These are phyloP conservation scores for Suhomyces faveliae DNA, from an alignment of 805 yeast genomes.

Conservation along the genomic window DNA sequence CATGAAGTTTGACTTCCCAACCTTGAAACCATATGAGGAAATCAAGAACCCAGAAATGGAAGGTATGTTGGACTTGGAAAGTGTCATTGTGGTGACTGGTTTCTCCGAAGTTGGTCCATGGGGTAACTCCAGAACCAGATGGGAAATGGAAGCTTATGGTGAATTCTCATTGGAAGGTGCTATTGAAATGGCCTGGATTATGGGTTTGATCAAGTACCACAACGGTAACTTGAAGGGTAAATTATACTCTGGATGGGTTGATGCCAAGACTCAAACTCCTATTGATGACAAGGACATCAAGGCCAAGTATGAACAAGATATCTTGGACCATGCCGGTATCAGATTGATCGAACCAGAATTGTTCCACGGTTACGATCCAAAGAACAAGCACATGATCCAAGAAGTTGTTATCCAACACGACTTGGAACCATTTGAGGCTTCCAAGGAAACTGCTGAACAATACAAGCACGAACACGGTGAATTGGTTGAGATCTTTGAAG, in stretches of 20 bases:
- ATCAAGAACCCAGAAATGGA: slow-evolving; percentile 79
- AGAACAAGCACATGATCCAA: slow-evolving; percentile 88
- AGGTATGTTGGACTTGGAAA: slow-evolving; percentile 89
- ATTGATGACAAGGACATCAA: slow-evolving; percentile 95
- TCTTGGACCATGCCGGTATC: slow-evolving; percentile 92
- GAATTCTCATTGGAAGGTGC: slow-evolving; percentile 96
- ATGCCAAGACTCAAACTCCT: slow-evolving; percentile 86
- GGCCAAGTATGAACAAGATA: slow-evolving; percentile 83
- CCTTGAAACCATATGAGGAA: slow-evolving; percentile 71
- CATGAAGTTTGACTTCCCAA: slow-evolving; percentile 91
- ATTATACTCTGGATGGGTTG: slow-evolving; percentile 97
- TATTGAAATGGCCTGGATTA: slow-evolving; percentile 99
- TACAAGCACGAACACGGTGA: slow-evolving; percentile 94
- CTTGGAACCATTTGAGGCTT: slow-evolving; percentile 91
- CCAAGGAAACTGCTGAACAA: slow-evolving; percentile 92
- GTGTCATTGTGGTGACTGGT: slow-evolving; percentile 93
- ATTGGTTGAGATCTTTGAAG: slow-evolving; percentile 85
- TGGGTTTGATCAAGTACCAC: slow-evolving; percentile 96
- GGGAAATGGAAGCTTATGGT: slow-evolving; percentile 98
- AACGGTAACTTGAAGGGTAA: slow-evolving; percentile 86
- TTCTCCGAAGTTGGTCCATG: slow-evolving; percentile 99
- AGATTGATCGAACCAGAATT: slow-evolving; percentile 95
- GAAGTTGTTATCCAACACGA: slow-evolving; percentile 97
- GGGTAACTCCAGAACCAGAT: slow-evolving; percentile 98
- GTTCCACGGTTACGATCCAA: slow-evolving; percentile 91